Evolutionary conservation across 2,329 filamentous ascomycete genomes (phyloP), one percentile per base, ranked within the genome.

Genomic region (Corinectria fuckeliana): DNA sequence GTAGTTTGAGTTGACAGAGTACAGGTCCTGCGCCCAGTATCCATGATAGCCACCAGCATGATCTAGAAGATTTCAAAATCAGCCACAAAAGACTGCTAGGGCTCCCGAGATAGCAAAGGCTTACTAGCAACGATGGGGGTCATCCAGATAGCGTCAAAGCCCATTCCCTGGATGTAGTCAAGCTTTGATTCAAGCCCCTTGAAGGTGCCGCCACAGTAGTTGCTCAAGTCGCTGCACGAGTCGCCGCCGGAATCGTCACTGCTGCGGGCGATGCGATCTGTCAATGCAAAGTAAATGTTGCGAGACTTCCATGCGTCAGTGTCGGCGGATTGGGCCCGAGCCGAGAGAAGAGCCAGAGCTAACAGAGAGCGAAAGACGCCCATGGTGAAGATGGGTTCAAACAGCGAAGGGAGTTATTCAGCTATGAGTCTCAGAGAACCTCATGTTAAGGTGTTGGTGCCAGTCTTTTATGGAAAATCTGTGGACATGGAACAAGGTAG

Each of bases 121-220:
- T 59, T 67, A 79, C 77, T 80, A 2, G 74, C 68, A 1, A 84
- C 80, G n/a, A 87, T 77, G 0, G 85, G 85, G 2, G 83, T 85
- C 61, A 87, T 85, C 82, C 83, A 83, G 49, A 86, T 75, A 38
- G 84, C 84, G 55, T 82, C 82, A 62, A 86, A 87, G 21, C 84
- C 85, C 81, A 87, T 84, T 48, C 80, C 80, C 67, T 85, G 78
- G 70, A 89, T 88, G 70, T 88, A 88, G 71, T 88, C 86, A 38
- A 89, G 79, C 61, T 85, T 80, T 60, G 83, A 79, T 64, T 82
- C 78, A 26, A 89, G 78, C 6, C 87, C 87, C 51, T 77, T 73
- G 69, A 83, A 90, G 1, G 83, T 85, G 14, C 87, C 87, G 38
- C 85, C 85, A 64, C 87, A 89, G 72, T 88, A 88, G 23, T 71